Percentiles rank a stretch among this genome's conserved stretches.
Conservation (phyloP, 1,284 basidiomycete species). For the Ustilago loliicola region DNA sequence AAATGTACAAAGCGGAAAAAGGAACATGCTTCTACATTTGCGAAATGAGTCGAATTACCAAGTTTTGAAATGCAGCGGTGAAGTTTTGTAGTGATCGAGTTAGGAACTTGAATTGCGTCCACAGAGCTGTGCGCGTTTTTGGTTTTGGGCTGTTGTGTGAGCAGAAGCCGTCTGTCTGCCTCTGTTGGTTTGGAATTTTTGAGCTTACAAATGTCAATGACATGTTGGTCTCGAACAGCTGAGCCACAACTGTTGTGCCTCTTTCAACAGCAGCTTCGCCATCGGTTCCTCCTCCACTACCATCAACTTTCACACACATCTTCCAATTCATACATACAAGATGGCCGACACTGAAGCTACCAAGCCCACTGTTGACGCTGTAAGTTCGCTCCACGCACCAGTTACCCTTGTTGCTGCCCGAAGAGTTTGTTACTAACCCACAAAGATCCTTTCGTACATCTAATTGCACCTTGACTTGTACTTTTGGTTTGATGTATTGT, state of each 20-base stretch:
- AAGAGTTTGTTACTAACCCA: not conserved
- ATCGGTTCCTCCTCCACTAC: constrained; percentile 11
- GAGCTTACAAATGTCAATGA: not conserved
- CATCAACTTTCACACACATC: constrained; percentile 16
- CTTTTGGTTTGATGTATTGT: not conserved
- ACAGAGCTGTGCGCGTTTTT: constrained; percentile 2
- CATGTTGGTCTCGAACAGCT: constrained; percentile 13
- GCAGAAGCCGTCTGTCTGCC: not conserved
- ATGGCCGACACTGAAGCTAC: constrained; percentile 58
- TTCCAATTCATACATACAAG: constrained; percentile 11
- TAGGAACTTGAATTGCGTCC: not conserved
- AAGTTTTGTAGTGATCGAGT: constrained; percentile 5
- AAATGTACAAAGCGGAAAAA: not conserved
- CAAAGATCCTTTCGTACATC: not conserved
- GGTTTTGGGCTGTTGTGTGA: constrained; percentile 6
- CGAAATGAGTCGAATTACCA: not conserved
- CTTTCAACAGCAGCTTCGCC: not conserved
- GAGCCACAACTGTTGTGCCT: constrained; percentile 5
- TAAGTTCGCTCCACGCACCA: constrained; percentile 18
- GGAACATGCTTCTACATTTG: not conserved
- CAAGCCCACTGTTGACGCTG: constrained; percentile 54
- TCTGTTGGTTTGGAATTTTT: constrained; percentile 27
- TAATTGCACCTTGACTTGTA: not conserved
- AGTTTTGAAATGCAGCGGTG: not conserved
- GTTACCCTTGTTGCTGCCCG: not conserved